phyloP scores from a whole-genome alignment of 768 basidiomycete genomes.

The Cystofilobasidium bisporidii region DNA sequence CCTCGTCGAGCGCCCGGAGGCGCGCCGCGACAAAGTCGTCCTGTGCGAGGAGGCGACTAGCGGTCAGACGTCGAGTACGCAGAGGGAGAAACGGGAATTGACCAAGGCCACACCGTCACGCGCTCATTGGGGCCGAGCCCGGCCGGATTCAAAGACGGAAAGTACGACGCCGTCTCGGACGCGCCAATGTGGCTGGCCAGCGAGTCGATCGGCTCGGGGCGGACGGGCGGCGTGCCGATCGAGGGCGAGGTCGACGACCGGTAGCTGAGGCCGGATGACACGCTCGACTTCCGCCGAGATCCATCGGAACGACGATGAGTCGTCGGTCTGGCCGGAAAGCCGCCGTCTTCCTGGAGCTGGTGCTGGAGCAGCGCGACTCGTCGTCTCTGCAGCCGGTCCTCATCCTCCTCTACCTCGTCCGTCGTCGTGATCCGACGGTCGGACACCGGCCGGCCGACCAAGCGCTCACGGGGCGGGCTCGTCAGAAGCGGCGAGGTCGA shows the following conservation, averaged over 20 bases:
- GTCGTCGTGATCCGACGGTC: no score
- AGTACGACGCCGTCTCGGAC: background rate
- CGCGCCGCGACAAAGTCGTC: constrained; percentile 11
- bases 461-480: background rate
- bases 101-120: constrained; percentile 1
- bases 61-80: no score
- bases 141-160: background rate
- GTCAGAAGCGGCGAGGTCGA: background rate
- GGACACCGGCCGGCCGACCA: no score
- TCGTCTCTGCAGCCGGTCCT: no score
- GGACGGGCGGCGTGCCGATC: background rate
- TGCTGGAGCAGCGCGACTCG: no score
- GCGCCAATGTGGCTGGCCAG: background rate
- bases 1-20: background rate
- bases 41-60: background rate
- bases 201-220: background rate
- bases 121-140: background rate
- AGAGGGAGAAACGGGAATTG: no score
- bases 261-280: background rate
- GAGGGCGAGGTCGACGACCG: background rate
- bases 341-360: no score
- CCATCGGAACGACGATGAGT: no score
- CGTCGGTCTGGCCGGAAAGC: no score
- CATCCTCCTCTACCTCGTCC: no score
- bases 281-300: background rate